Evolutionary conservation across 108 stramenopile genomes (phyloP).

Genomic region (Chaetoceros tenuissimus): DNA sequence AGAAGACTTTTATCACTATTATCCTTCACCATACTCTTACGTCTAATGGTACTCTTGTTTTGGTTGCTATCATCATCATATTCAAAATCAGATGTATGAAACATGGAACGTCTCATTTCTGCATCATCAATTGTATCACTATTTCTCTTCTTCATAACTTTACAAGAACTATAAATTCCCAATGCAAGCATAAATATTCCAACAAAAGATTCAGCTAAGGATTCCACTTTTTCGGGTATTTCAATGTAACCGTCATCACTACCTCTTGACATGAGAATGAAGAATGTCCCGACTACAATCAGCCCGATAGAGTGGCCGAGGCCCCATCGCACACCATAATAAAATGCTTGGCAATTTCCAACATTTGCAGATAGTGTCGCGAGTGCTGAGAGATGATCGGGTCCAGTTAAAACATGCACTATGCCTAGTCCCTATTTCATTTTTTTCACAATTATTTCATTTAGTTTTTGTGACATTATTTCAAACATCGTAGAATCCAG

Average conservation of each 20-base stretch:
- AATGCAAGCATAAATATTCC: constrained; percentile 60
- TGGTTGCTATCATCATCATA: no score
- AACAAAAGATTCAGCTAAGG: constrained; percentile 43
- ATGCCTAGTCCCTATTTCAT: constrained; percentile 42
- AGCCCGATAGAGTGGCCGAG: constrained; percentile 56
- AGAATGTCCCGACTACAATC: constrained; percentile 39
- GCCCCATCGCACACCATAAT: constrained; percentile 59
- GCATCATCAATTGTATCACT: neutral
- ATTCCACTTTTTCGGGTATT: constrained; percentile 23
- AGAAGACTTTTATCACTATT: neutral
- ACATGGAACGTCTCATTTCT: no score
- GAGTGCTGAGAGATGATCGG: constrained; percentile 69
- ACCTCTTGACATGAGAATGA: constrained; percentile 14
- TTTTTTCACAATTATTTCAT: no score
- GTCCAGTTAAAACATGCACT: constrained; percentile 69
- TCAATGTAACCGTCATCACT: constrained; percentile 13
- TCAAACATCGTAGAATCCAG: no score
- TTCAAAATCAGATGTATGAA: no score
- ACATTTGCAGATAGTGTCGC: constrained; percentile 50
- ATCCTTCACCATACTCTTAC: neutral
- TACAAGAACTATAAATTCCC: constrained; percentile 41
- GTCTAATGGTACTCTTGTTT: no score
- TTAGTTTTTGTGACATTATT: no score
- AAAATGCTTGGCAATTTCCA: constrained; percentile 19
- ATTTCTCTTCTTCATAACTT: constrained; percentile 17